Conservation (phyloP, 495 filamentous ascomycete genomes). For the Trichodelitschia bisporula region DNA sequence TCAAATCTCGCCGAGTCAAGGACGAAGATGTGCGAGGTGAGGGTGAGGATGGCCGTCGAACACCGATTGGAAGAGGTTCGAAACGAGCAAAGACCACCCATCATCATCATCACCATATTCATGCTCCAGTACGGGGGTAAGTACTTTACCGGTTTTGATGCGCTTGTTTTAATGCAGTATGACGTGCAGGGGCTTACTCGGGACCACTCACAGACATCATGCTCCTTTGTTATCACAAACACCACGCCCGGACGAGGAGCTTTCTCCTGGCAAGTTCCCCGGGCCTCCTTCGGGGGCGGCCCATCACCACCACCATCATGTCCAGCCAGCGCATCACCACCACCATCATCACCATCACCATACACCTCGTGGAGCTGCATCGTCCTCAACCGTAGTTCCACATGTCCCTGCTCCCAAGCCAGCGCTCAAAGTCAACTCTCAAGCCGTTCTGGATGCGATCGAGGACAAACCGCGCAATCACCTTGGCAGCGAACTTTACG, state of each 20-base stretch:
- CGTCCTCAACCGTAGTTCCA: too few species aligned
- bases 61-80: conserved; percentile 16
- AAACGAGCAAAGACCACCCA: conserved; percentile 15
- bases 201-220: too few species aligned
- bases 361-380: too few species aligned
- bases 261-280: conserved; percentile 4
- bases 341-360: conserved; percentile 18
- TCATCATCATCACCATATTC: conserved; percentile 23
- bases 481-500: conserved; percentile 45
- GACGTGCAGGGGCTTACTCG: too few species aligned
- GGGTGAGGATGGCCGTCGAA: conserved; percentile 30
- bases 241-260: too few species aligned
- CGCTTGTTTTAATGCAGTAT: too few species aligned
- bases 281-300: conserved; percentile 2
- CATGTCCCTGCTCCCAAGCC: conserved; percentile 24
- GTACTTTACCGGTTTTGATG: too few species aligned
- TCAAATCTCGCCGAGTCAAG: conserved; percentile 23
- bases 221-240: too few species aligned
- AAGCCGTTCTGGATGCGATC: conserved; percentile 42
- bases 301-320: conserved; percentile 1
- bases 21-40: conserved; percentile 29
- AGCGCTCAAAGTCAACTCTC: conserved; percentile 34
- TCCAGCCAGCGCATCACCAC: conserved; percentile 5
- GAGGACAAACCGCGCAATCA: conserved; percentile 50
- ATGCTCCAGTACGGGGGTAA: too few species aligned